A percentile compares a stretch with the other conserved stretches of the same genome.
Evolutionary conservation across 1,284 basidiomycete species (phyloP).

Genomic region (Naganishia sp.): DNA sequence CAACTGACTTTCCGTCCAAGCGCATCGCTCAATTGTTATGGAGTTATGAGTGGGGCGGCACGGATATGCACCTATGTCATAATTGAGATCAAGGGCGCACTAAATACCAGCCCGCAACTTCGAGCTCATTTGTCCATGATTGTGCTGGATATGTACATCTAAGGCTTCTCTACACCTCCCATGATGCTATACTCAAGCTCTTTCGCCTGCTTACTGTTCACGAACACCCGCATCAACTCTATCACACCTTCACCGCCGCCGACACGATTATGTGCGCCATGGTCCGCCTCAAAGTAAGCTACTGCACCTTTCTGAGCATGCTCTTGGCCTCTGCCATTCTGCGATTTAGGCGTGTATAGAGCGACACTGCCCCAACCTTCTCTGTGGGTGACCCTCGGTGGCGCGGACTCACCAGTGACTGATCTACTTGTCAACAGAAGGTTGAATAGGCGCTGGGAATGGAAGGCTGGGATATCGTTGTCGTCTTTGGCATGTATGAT

Average conservation of each 20-base stretch:
- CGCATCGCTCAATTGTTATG: no score
- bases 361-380: slow-evolving; percentile 22
- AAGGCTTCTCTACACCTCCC: not conserved
- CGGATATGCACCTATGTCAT: no score
- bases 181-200: slow-evolving; percentile 4
- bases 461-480: slow-evolving; percentile 72
- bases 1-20: no score
- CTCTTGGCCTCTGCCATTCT: not conserved
- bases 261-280: slow-evolving; percentile 47
- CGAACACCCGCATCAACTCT: slow-evolving; percentile 42
- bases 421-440: slow-evolving; percentile 53
- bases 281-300: slow-evolving; percentile 45
- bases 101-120: no score
- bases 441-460: slow-evolving; percentile 73
- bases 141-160: not conserved
- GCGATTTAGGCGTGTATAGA: not conserved
- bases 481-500: slow-evolving; percentile 81
- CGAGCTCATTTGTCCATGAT: no score
- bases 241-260: slow-evolving; percentile 50
- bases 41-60: no score
- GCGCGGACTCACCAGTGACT: not conserved
- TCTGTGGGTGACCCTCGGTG: slow-evolving; percentile 32
- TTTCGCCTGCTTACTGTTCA: not conserved
- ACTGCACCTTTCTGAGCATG: slow-evolving; percentile 35
- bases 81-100: no score